Base-by-base conservation (phyloP, 495 filamentous ascomycete species). In the Hypoxylon crocopeplum region DNA sequence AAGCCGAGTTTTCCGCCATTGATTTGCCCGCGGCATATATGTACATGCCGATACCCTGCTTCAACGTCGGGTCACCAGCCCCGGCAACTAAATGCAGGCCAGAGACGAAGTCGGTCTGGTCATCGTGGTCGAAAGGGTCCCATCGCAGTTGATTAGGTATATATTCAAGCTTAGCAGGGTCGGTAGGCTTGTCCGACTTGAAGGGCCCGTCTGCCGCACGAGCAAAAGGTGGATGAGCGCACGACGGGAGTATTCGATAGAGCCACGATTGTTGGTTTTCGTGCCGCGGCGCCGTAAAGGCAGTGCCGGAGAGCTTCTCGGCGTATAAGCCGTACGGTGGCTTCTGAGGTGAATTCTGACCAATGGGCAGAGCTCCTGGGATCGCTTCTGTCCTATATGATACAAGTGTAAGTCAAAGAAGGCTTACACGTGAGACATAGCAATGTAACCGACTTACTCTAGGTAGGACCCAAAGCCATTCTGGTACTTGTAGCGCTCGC, bases 201-300 rank as follows among this genome's bases (percentile, higher is more conserved):
- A 36, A 68, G 12, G 59, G 46, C 1, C 52, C 53, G 7, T 64
- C 58, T 8, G 68, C 54, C 12, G 82, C 72, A 0, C 82, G 74
- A 19, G 79, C 66, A 70, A 96, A 96, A 42, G 88, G 83, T 51
- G 84, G 82, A 65, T 97, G 93, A 5, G 91, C 82, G 33, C 90
- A 91, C 0, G 90, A 83, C 29, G 93, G 93, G 21, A 96, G 78
- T 56, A 96, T 91, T 8, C 93, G 84, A 70, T 97, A 96, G n/a
- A 96, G 85, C 93, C 93, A 97, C 30, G 92, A 83, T 67, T 96
- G 93, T 69, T 88, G 85, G 75, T 96, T 97, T 69, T 94, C 89
- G 72, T 87, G 83, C 13, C 93, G 84, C 0, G 93, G 93, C 5
- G 92, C 91, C 20, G 93, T 97, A 70, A 97, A 97, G 30, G 93